These are phyloP conservation scores for Leucosporidium scottii DNA, from an alignment of 768 basidiomycete genomes.

Conservation along the genomic window DNA sequence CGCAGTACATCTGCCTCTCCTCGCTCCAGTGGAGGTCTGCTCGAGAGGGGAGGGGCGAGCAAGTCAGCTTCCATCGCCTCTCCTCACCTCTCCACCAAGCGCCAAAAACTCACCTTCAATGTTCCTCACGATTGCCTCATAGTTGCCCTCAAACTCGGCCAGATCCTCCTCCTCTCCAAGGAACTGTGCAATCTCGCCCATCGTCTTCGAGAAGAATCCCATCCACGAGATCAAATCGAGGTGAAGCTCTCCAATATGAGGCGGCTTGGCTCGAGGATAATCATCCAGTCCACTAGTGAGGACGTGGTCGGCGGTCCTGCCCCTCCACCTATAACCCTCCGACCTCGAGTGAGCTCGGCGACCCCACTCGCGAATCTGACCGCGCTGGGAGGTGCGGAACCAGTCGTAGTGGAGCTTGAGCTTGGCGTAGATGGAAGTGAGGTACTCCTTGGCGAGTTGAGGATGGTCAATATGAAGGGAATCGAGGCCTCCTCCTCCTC, in stretches of 20 bases:
- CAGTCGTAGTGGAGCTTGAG: slow-evolving; percentile 89
- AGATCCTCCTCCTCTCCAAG: slow-evolving; percentile 77
- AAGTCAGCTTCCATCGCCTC: slow-evolving; percentile 1
- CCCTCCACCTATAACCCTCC: slow-evolving; percentile 92
- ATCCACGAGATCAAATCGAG: slow-evolving; percentile 93
- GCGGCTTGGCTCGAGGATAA: slow-evolving; percentile 73
- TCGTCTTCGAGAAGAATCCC: slow-evolving; percentile 89
- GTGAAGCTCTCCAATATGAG: slow-evolving; percentile 86
- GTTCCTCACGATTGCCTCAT: slow-evolving; percentile 72
- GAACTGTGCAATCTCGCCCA: slow-evolving; percentile 81
- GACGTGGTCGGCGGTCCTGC: slow-evolving; percentile 74
- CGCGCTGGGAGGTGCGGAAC: slow-evolving; percentile 90
- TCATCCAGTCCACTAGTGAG: slow-evolving; percentile 95
- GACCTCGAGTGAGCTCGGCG: slow-evolving; percentile 68
- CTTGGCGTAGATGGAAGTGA: slow-evolving; percentile 71
- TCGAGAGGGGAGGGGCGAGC: neutral
- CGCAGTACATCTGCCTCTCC: slow-evolving; percentile 85
- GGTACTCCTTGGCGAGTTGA: slow-evolving; percentile 58
- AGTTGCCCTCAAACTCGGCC: slow-evolving; percentile 65
- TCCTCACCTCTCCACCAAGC: neutral
- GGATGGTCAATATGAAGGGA: slow-evolving; percentile 51
- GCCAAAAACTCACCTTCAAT: slow-evolving; percentile 63
- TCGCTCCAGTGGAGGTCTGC: slow-evolving; percentile 90
- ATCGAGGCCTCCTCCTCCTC: slow-evolving; percentile 9
- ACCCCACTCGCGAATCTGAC: slow-evolving; percentile 84